Evolutionary conservation across 257 asterid genomes (phyloP).

Genomic region (Perilla frutescens): DNA sequence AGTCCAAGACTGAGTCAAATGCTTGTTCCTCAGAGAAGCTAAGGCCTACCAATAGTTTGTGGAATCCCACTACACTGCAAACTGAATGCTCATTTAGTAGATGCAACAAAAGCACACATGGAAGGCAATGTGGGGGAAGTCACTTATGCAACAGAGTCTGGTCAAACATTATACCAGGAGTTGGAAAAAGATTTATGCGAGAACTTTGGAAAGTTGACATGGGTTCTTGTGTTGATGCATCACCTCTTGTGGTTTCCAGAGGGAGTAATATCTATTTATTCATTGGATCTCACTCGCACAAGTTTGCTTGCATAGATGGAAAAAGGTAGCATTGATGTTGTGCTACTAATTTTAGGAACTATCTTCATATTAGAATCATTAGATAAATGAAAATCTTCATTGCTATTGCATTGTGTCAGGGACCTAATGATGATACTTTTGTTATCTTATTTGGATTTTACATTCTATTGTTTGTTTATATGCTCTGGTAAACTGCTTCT

Average conservation of each 20-base stretch:
- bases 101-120: conserved; percentile 72
- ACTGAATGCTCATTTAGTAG: conserved; percentile 70
- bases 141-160: conserved; percentile 39
- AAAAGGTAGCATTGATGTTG: conserved; percentile 56
- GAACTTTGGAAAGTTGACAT: conserved; percentile 72
- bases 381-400: neutral
- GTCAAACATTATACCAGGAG: conserved; percentile 50
- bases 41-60: conserved; percentile 41
- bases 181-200: conserved; percentile 55
- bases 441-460: neutral
- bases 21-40: conserved; percentile 34
- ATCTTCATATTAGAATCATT: conserved; percentile 23
- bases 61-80: conserved; percentile 43
- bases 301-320: conserved; percentile 72
- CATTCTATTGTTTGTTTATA: neutral
- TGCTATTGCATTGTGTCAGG: conserved; percentile 18
- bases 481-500: neutral
- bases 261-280: conserved; percentile 61
- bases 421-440: conserved; percentile 21
- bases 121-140: conserved; percentile 48
- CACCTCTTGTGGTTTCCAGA: conserved; percentile 77
- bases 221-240: conserved; percentile 96
- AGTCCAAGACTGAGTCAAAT: conserved; percentile 50
- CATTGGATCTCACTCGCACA: conserved; percentile 91
- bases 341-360: conserved; percentile 15